phyloP scores from a whole-genome alignment of 495 filamentous ascomycete species.

The Pyronema domesticum region DNA sequence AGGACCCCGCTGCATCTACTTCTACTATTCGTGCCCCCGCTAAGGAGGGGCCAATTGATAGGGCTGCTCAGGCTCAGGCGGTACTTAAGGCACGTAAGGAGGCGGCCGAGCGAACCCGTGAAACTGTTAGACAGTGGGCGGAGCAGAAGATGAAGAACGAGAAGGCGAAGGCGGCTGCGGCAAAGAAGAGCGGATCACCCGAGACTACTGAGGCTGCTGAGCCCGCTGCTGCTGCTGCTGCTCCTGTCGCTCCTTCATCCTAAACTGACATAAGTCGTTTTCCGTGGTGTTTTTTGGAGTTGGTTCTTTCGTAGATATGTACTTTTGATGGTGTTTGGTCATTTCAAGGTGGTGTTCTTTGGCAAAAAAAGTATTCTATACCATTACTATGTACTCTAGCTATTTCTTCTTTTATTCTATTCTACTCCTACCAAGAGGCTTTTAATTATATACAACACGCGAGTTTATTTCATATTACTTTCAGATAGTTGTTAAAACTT shows the following conservation, averaged over 20 bases:
- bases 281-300: background rate
- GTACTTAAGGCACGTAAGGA: constrained; percentile 11
- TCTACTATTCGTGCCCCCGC: background rate
- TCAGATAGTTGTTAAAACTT: too few species aligned
- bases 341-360: background rate
- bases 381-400: too few species aligned
- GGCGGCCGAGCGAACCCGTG: constrained; percentile 17
- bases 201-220: background rate
- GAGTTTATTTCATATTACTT: too few species aligned
- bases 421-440: too few species aligned
- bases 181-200: background rate
- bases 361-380: too few species aligned
- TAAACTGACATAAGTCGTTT: background rate
- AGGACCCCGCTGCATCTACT: too few species aligned
- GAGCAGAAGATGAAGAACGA: constrained; percentile 12
- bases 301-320: background rate
- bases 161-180: background rate
- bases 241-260: background rate
- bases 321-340: background rate
- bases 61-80: constrained; percentile 5
- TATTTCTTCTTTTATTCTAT: too few species aligned
- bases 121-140: constrained; percentile 14
- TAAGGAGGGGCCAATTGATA: background rate
- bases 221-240: too few species aligned
- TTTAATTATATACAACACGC: too few species aligned